Evolutionary conservation across 225 moss, liverwort and hornwort genomes (phyloP).

Genomic region (Ulota crispa): DNA sequence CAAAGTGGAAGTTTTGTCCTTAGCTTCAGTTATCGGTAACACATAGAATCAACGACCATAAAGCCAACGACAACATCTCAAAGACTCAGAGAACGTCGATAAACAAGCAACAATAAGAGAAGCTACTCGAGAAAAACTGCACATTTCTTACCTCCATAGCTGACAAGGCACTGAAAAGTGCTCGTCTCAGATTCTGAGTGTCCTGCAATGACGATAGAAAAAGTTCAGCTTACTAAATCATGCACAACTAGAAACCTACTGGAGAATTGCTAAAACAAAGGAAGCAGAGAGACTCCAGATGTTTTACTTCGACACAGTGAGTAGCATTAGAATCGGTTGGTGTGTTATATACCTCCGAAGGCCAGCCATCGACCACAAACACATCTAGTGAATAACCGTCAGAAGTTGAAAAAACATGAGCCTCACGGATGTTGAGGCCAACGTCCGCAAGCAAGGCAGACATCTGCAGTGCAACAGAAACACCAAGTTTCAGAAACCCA

Average conservation of each 20-base stretch:
- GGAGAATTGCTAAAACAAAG: background rate
- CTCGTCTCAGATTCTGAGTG: constrained; percentile 76
- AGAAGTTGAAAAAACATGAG: constrained; percentile 90
- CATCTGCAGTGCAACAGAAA: constrained; percentile 63
- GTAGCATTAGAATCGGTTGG: background rate
- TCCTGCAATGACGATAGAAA: constrained; percentile 54
- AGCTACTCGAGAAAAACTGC: background rate
- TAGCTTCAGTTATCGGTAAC: background rate
- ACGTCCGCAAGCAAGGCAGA: constrained; percentile 96
- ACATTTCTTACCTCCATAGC: constrained; percentile 70
- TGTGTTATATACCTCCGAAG: constrained; percentile 64
- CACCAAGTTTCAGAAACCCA: background rate
- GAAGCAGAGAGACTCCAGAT: background rate
- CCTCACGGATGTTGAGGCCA: constrained; percentile 95
- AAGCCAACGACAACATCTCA: background rate
- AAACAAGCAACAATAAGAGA: background rate
- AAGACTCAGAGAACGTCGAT: background rate
- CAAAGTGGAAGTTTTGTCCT: background rate
- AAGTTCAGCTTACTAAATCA: background rate
- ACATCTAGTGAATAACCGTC: constrained; percentile 95
- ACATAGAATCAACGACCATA: background rate
- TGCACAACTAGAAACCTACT: background rate
- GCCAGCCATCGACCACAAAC: constrained; percentile 99
- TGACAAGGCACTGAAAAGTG: constrained; percentile 72
- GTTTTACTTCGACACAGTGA: background rate